phyloP scores from a whole-genome alignment of 2,329 filamentous ascomycete genomes.

The Scytalidium lignicola region DNA sequence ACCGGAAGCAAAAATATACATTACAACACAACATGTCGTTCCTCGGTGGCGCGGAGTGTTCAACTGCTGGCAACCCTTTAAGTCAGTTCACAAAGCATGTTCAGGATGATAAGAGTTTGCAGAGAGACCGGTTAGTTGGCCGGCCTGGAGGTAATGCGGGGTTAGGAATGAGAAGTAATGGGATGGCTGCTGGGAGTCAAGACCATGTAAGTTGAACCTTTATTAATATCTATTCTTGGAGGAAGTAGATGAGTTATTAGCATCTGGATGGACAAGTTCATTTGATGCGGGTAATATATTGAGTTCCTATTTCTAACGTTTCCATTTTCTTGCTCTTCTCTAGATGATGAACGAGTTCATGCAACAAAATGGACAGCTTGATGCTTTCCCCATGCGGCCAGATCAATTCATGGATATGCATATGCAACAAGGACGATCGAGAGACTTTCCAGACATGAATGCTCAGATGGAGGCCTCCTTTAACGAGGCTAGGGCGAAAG shows the following conservation, averaged over 20 bases:
- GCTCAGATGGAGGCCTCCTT: slow-evolving; percentile 68
- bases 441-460: not conserved
- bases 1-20: not conserved
- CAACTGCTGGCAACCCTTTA: slow-evolving; percentile 89
- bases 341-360: slow-evolving; percentile 94
- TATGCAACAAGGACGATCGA: not conserved
- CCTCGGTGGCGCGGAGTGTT: slow-evolving; percentile 92
- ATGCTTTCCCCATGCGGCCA: slow-evolving; percentile 28
- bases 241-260: not conserved
- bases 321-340: not conserved
- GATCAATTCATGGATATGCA: slow-evolving; percentile 3
- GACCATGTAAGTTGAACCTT: slow-evolving; percentile 54
- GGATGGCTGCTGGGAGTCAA: slow-evolving; percentile 46
- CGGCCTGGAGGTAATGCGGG: slow-evolving; percentile 56
- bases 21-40: slow-evolving; percentile 70
- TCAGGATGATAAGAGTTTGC: slow-evolving; percentile 90
- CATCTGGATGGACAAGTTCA: too few relatives aligned
- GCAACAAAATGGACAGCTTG: slow-evolving; percentile 64
- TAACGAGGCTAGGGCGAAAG: slow-evolving; percentile 10
- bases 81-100: slow-evolving; percentile 97
- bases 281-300: too few relatives aligned
- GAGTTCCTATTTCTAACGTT: not conserved
- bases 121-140: slow-evolving; percentile 82
- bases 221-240: not conserved
- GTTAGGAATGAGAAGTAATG: slow-evolving; percentile 69